A percentile compares a stretch with the other conserved stretches of the same genome.
phyloP scores from a whole-genome alignment of 129 eudicot genomes.

The Tanacetum coccineum region DNA sequence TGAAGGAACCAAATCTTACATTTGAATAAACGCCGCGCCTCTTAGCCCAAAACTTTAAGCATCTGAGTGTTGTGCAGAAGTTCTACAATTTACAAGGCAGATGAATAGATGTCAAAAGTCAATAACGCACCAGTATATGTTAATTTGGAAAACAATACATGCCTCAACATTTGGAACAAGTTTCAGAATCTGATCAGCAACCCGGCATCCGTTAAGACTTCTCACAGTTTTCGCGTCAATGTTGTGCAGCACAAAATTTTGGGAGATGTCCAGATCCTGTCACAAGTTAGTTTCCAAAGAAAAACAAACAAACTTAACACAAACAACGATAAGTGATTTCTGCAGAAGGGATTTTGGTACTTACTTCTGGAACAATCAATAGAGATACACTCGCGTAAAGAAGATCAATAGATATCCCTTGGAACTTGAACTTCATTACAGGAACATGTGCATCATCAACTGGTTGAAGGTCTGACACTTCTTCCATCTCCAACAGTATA shows the following conservation, averaged over 20 bases:
- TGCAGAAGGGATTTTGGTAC: conserved; percentile 16
- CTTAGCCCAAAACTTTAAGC: conserved; percentile 44
- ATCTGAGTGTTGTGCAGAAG: conserved; percentile 42
- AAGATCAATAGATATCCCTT: conserved; percentile 46
- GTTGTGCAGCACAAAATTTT: conserved; percentile 31
- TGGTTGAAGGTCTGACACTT: conserved; percentile 40
- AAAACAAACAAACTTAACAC: conserved; percentile 18
- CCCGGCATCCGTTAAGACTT: conserved; percentile 38
- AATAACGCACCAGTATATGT: background rate
- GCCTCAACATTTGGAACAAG: conserved; percentile 44
- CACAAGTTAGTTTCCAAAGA: conserved; percentile 33
- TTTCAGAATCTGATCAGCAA: conserved; percentile 41
- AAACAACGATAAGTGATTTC: conserved; percentile 12
- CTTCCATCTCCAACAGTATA: conserved; percentile 38
- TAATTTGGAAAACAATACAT: conserved; percentile 23
- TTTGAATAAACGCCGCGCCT: conserved; percentile 41
- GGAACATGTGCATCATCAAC: conserved; percentile 43
- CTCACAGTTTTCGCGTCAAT: conserved; percentile 31
- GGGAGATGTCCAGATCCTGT: conserved; percentile 37
- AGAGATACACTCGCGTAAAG: conserved; percentile 39
- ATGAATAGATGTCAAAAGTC: conserved; percentile 21
- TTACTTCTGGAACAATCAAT: conserved; percentile 41
- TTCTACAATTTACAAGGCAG: conserved; percentile 28
- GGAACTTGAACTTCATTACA: conserved; percentile 38
- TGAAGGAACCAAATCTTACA: conserved; percentile 27